A percentile compares a stretch with the other conserved stretches of the same genome.
These are phyloP conservation scores for Globisporangium perplexum DNA, from an alignment of 352 stramenopile species.

Conservation along the genomic window DNA sequence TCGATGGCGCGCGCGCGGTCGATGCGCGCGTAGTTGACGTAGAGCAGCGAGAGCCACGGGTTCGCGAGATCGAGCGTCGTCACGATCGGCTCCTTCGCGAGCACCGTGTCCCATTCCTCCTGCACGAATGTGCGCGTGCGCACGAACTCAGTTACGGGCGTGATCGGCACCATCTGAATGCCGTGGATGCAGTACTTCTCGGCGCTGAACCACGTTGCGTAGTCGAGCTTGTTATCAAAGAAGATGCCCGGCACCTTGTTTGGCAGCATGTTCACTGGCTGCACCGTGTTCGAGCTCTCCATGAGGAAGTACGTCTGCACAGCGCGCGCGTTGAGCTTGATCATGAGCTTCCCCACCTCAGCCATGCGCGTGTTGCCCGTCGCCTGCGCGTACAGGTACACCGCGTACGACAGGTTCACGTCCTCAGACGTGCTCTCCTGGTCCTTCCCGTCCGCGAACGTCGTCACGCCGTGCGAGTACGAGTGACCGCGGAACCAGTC, in stretches of 20 bases:
- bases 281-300: constrained; percentile 41
- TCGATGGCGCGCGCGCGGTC: constrained; percentile 34
- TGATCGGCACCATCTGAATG: constrained; percentile 73
- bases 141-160: constrained; percentile 54
- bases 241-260: constrained; percentile 63
- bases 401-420: constrained; percentile 57
- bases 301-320: constrained; percentile 75
- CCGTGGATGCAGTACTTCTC: constrained; percentile 71
- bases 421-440: constrained; percentile 64
- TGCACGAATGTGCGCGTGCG: constrained; percentile 44
- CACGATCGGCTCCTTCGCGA: constrained; percentile 45
- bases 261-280: constrained; percentile 31
- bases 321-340: constrained; percentile 39
- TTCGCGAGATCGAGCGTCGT: constrained; percentile 33
- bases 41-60: constrained; percentile 70
- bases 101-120: constrained; percentile 54
- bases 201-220: constrained; percentile 69
- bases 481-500: constrained; percentile 67
- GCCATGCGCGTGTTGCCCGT: constrained; percentile 37
- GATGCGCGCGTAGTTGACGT: constrained; percentile 64
- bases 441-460: constrained; percentile 57
- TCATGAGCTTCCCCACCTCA: constrained; percentile 46
- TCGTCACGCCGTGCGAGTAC: constrained; percentile 62
- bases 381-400: constrained; percentile 38
- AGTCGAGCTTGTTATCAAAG: constrained; percentile 82